A percentile compares a stretch with the other conserved stretches of the same genome.
Evolutionary conservation across 2,329 filamentous ascomycete genomes (phyloP).

Genomic region (Aspergillus bombycis): DNA sequence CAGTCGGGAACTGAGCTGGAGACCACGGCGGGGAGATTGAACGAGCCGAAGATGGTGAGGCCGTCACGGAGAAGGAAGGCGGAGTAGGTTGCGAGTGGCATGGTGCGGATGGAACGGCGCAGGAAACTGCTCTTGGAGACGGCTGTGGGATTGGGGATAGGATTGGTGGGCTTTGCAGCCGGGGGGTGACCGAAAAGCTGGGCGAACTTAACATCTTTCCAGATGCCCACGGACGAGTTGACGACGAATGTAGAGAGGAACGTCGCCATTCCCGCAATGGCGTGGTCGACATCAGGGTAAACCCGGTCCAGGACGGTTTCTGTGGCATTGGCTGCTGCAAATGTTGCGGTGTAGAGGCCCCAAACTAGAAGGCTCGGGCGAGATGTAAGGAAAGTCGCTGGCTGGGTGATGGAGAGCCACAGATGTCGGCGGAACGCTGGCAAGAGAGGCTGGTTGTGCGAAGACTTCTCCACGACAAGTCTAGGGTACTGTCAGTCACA

Average conservation of each 20-base stretch:
- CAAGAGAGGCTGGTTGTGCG: conserved; percentile 36
- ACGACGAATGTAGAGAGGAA: conserved; percentile 75
- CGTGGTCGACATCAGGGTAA: conserved; percentile 56
- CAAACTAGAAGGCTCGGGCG: conserved; percentile 47
- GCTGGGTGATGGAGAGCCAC: conserved; percentile 39
- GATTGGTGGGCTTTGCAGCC: conserved; percentile 12
- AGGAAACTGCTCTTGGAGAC: conserved; percentile 23
- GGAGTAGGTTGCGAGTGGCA: conserved; percentile 52
- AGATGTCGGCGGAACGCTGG: conserved; percentile 38
- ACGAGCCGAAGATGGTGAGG: conserved; percentile 72
- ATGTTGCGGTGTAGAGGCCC: conserved; percentile 78
- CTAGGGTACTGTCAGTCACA: conserved; percentile 28
- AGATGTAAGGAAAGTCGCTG: conserved; percentile 42
- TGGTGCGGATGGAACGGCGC: conserved; percentile 33
- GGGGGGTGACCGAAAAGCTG: conserved; percentile 63
- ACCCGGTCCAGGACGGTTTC: conserved; percentile 73
- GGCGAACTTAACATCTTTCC: conserved; percentile 86
- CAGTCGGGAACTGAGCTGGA: conserved; percentile 64
- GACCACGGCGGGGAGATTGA: conserved; percentile 36
- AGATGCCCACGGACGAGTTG: conserved; percentile 74
- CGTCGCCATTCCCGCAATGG: conserved; percentile 73
- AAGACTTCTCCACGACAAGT: conserved; percentile 48
- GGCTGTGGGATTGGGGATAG: conserved; percentile 7
- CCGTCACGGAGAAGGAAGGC: conserved; percentile 81
- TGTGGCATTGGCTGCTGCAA: conserved; percentile 80